phyloP scores from a whole-genome alignment of 345 rosid genomes.

The Lepidium didymum region DNA sequence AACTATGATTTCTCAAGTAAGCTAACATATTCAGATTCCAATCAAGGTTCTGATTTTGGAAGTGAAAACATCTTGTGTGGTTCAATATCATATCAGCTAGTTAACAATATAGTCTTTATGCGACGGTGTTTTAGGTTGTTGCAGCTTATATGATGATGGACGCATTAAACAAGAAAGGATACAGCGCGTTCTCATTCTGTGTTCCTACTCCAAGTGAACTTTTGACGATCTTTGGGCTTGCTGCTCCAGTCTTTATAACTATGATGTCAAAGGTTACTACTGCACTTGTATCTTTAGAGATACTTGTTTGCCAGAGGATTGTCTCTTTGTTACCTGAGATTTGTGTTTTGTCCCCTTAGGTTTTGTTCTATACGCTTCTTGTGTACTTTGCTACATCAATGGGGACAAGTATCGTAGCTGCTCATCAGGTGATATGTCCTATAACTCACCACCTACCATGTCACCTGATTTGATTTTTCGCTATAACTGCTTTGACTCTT shows the following conservation, averaged over 20 bases:
- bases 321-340: slow-evolving; percentile 6
- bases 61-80: neutral
- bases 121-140: slow-evolving; percentile 43
- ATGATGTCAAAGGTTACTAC: slow-evolving; percentile 65
- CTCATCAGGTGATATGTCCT: slow-evolving; percentile 68
- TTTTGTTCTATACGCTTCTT: slow-evolving; percentile 66
- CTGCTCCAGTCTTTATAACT: slow-evolving; percentile 75
- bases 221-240: slow-evolving; percentile 47
- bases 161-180: slow-evolving; percentile 66
- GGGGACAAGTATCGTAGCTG: slow-evolving; percentile 74
- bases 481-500: neutral
- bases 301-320: neutral
- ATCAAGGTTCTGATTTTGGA: neutral
- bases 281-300: neutral
- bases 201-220: slow-evolving; percentile 59
- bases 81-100: neutral
- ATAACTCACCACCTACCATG: neutral
- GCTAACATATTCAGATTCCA: slow-evolving; percentile 3
- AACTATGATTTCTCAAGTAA: slow-evolving; percentile 88
- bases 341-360: slow-evolving; percentile 37
- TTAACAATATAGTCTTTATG: slow-evolving; percentile 14
- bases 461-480: slow-evolving; percentile 1
- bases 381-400: slow-evolving; percentile 82
- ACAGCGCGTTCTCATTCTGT: slow-evolving; percentile 48
- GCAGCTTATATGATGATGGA: slow-evolving; percentile 81